Percentiles rank a stretch among this genome's conserved stretches.
Evolutionary conservation across 352 stramenopile genomes (phyloP).

Genomic region (Elongisporangium undulatum): DNA sequence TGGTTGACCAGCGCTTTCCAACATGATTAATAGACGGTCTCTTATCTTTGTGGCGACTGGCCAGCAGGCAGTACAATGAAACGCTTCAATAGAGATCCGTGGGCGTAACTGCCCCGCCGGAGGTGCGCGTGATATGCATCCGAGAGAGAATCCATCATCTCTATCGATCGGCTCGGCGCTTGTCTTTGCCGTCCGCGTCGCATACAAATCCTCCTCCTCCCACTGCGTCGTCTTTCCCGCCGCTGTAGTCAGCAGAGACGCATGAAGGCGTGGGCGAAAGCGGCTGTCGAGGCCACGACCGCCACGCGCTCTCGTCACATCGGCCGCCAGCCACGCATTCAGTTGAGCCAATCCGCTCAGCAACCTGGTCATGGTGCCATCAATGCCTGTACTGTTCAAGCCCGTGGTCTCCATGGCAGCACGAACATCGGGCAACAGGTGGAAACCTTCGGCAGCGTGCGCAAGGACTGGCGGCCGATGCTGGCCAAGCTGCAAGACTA

Average conservation of each 20-base stretch:
- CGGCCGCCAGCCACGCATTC: background rate
- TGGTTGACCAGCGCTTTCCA: background rate
- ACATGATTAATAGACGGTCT: background rate
- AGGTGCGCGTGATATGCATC: background rate
- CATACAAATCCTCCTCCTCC: background rate
- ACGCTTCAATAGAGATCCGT: background rate
- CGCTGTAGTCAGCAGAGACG: background rate
- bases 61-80: background rate
- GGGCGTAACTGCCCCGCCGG: background rate
- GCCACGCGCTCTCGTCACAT: background rate
- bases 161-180: background rate
- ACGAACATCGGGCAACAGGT: background rate
- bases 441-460: conserved; percentile 44
- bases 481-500: conserved; percentile 33
- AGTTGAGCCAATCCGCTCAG: background rate
- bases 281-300: background rate
- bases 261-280: background rate
- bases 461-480: conserved; percentile 46
- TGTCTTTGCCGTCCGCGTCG: background rate
- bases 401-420: background rate
- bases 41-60: background rate
- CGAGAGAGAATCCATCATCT: background rate
- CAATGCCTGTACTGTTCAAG: background rate
- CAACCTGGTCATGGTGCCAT: background rate
- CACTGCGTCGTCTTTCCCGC: background rate